Evolutionary conservation across 2,329 filamentous ascomycete species (phyloP).

Genomic region (Exophiala mesophila): DNA sequence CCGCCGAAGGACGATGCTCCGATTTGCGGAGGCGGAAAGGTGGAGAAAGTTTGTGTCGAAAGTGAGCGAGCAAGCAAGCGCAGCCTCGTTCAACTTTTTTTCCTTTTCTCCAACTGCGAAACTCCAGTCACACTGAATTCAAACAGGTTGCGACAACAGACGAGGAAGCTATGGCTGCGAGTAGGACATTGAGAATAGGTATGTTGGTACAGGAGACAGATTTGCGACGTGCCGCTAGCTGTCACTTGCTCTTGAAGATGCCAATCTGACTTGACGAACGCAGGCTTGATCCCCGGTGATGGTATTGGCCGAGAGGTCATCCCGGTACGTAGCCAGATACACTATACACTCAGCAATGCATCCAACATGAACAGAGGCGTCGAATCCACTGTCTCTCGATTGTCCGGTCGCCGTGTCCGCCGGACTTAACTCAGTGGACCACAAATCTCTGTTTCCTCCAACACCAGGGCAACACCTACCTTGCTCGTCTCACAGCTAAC

Average conservation of each 20-base stretch:
- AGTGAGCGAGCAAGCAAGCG: neutral
- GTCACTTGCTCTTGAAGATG: neutral
- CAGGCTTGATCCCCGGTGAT: slow-evolving; percentile 89
- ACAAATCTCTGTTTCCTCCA: too few species aligned
- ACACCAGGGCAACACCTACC: slow-evolving; percentile 1
- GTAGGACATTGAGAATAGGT: slow-evolving; percentile 21
- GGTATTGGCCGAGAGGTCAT: slow-evolving; percentile 99
- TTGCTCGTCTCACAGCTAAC: too few species aligned
- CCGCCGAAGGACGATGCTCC: neutral
- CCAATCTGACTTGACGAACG: neutral
- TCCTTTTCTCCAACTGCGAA: neutral
- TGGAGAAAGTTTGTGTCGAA: neutral
- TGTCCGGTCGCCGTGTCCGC: too few species aligned
- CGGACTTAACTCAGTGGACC: too few species aligned
- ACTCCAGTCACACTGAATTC: neutral
- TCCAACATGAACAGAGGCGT: too few species aligned
- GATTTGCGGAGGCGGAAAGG: neutral
- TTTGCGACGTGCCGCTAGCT: neutral
- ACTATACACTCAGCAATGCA: slow-evolving; percentile 2
- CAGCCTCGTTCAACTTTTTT: neutral
- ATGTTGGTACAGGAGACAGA: neutral
- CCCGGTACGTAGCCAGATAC: slow-evolving; percentile 51
- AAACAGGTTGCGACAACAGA: neutral
- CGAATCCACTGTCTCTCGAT: too few species aligned
- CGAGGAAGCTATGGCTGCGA: slow-evolving; percentile 10